Evolutionary conservation across 2,329 filamentous ascomycete species (phyloP), one percentile per base, ranked within the genome.

Genomic region (Sarocladium kiliense): DNA sequence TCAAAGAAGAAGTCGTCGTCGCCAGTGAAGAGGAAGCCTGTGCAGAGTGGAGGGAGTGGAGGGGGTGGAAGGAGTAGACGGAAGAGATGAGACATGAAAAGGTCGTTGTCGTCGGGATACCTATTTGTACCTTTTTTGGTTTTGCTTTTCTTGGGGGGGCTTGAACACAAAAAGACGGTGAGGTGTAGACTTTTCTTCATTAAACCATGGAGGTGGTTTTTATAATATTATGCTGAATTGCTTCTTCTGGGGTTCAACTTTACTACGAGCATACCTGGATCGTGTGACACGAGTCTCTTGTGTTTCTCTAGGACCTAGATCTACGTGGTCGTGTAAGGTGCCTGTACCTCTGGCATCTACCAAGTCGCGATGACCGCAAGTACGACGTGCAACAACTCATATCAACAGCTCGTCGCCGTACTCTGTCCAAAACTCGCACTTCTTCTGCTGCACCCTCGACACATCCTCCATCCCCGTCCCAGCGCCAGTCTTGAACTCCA

Each of bases 1-100:
- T 53, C 57, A 18, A 71, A 69, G 62, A 78, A 75, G 67, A 75
- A 72, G 59, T 65, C 70, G 57, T 68, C 71, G 57, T 69, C 73
- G 39, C 67, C 72, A 18, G 59, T 64, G n/a, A 77, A 76, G 63
- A 68, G 71, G 59, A 77, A 74, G 56, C 60, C 66, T 5, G 64
- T 65, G 26, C 63, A 61, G 21, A 62, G 62, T 14, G 63, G 62
- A 4, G 44, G 41, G 18, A n/a, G 36, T 39, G 16, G 36, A 21
- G 39, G 39, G 7, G 39, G 39, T 25, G 41, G 41, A 42, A 42
- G 55, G 32, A 58, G 60, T 54, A 66, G 64, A 59, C 63, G 71
- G 60, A 69, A 66, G 61, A 69, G 66, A 62, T 66, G 59, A 64
- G 53, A 56, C 53, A 36, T 37, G 21, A 42, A 16, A n/a, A 39